phyloP scores from a whole-genome alignment of 176 grass and related monocot genomes.

The Triticum timopheevii region DNA sequence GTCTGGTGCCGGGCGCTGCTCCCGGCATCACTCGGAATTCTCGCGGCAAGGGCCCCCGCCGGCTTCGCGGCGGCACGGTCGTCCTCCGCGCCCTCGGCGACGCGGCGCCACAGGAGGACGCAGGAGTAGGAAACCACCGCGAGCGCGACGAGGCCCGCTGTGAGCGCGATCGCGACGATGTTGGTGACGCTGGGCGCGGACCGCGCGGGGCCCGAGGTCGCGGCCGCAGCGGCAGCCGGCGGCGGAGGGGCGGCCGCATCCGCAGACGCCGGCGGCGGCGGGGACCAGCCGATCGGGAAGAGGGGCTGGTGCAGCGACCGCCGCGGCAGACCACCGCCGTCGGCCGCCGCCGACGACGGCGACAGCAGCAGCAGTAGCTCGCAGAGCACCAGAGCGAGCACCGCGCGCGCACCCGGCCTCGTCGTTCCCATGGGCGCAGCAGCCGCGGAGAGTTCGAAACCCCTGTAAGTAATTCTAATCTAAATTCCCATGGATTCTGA shows the following conservation, averaged over 20 bases:
- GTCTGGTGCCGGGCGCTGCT: slow-evolving; percentile 40
- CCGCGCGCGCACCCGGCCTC: not conserved
- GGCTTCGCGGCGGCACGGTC: not conserved
- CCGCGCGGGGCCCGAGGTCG: not conserved
- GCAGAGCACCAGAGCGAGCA: not conserved
- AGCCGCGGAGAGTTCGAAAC: not conserved
- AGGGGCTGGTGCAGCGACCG: slow-evolving; percentile 61
- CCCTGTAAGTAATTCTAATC: not conserved
- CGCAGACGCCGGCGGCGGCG: slow-evolving; percentile 35
- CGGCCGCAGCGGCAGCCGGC: not conserved
- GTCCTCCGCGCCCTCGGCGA: not conserved
- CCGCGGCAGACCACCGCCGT: not conserved
- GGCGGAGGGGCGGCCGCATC: not conserved
- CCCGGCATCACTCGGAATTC: slow-evolving; percentile 36
- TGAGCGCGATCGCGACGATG: slow-evolving; percentile 52
- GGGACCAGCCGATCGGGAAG: slow-evolving; percentile 47
- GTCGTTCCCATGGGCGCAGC: not conserved
- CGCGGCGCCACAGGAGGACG: slow-evolving; percentile 48
- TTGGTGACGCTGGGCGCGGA: slow-evolving; percentile 37
- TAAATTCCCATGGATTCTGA: not conserved
- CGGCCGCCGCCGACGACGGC: too few relatives aligned
- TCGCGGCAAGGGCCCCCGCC: not conserved
- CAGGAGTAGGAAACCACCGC: slow-evolving; percentile 41
- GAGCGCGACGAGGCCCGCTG: slow-evolving; percentile 35
- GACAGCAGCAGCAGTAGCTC: not conserved